Base-by-base conservation (phyloP, 2,329 filamentous ascomycete genomes). In the Emmonsiellopsis sp. region DNA sequence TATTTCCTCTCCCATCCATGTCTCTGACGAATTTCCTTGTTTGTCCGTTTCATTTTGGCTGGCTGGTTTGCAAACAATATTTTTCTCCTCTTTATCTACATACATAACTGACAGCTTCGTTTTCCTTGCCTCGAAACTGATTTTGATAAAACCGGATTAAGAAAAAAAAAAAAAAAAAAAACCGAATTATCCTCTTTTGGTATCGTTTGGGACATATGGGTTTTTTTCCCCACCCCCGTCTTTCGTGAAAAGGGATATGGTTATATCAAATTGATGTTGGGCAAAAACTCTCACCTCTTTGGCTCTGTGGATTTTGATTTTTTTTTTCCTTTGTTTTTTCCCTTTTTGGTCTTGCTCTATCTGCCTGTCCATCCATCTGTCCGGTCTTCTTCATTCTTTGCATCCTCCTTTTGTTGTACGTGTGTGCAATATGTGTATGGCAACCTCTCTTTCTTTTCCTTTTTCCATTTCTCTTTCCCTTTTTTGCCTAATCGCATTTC, bases 1-100 rank as follows among this genome's bases (percentile, higher is more conserved):
- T 21, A 7, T 42, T 7, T n/a, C 27, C 27, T 39, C 13, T 33
- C 51, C 42, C 27, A 10, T 21, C 34, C 31, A 31, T 50, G 47
- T 48, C 49, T 40, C 54, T 54, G 56, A 57, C 56, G 53, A 57
- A 57, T 57, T 53, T 57, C 53, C 55, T 57, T 57, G 39, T 46
- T 44, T 27, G n/a, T 27, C 39, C 21, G n/a, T 42, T 33, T 47
- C n/a, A 21, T 46, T 14, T 47, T 36, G 45, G 31, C 32, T 36
- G 44, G 44, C 21, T 17, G 17, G 17, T 17, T 17, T 17, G 17
- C 17, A 17, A 17, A 17, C 17, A 17, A 17, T 17, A 17, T 17
- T 17, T 27, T 27, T 27, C 21, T 27, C 21, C 21, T 27, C 21
- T 27, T 27, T 27, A 27, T 27, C 21, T 27, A 27, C 21, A 27